These are phyloP conservation scores for Cicer cuneatum DNA, from an alignment of 306 rosid genomes.

Conservation along the genomic window DNA sequence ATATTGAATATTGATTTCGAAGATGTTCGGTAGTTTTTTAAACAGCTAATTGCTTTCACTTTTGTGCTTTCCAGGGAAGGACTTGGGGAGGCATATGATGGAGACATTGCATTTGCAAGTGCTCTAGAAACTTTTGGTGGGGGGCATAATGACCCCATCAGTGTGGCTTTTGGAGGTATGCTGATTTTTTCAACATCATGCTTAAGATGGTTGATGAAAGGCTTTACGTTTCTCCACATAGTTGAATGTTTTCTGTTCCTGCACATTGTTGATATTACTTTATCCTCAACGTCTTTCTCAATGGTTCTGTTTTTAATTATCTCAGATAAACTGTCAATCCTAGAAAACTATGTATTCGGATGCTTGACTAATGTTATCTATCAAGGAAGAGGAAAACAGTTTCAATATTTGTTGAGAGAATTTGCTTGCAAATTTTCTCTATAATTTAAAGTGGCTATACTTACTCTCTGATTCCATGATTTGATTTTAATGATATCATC, in stretches of 20 bases:
- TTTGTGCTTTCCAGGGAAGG: conserved; percentile 76
- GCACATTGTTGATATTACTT: conserved; percentile 9
- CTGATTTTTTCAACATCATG: conserved; percentile 7
- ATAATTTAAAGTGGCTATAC: conserved; percentile 18
- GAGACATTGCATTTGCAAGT: conserved; percentile 99
- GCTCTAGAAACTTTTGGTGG: conserved; percentile 96
- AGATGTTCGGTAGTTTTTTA: conserved; percentile 20
- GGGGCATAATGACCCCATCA: conserved; percentile 98
- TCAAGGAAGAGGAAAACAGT: neutral
- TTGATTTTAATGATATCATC: conserved; percentile 38
- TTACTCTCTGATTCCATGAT: conserved; percentile 7
- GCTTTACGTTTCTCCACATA: conserved; percentile 22
- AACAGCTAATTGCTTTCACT: conserved; percentile 46
- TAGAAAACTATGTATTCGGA: conserved; percentile 7
- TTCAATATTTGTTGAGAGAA: conserved; percentile 34
- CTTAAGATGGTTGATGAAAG: conserved; percentile 8
- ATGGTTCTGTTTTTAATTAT: conserved; percentile 4
- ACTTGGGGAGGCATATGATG: conserved; percentile 98
- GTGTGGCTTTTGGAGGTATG: conserved; percentile 99
- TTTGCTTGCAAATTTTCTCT: conserved; percentile 31
- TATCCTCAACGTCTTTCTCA: neutral
- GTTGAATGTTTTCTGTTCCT: conserved; percentile 26
- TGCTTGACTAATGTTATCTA: neutral
- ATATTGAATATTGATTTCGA: conserved; percentile 40
- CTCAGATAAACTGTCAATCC: conserved; percentile 4